A percentile compares a stretch with the other conserved stretches of the same genome.
Conservation (phyloP, 2,329 filamentous ascomycete species). For the Penicillium sp. region DNA sequence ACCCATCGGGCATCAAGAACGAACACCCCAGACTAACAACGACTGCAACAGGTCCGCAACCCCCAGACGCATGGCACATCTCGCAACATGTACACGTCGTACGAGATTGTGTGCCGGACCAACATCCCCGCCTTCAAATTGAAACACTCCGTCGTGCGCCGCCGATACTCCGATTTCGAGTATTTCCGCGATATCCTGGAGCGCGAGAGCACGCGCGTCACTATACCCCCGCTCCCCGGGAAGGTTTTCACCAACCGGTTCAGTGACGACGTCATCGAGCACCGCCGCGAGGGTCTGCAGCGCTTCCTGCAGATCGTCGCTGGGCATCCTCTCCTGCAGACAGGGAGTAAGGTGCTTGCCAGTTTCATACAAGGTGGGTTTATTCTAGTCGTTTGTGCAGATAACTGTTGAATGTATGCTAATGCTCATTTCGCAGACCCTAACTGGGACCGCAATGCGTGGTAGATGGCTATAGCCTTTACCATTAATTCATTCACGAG, state of each 20-base stretch:
- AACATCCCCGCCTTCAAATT: conserved; percentile 99
- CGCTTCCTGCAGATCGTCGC: conserved; percentile 97
- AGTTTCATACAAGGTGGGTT: conserved; percentile 88
- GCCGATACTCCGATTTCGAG: conserved; percentile 97
- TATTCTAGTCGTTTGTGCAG: background rate
- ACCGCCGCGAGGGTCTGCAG: conserved; percentile 84
- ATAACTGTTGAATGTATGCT: conserved; percentile 7
- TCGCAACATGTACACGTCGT: conserved; percentile 96
- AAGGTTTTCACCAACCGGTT: conserved; percentile 99
- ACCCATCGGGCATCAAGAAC: background rate
- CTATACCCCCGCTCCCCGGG: conserved; percentile 89
- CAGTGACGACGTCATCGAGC: conserved; percentile 97
- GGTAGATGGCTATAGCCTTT: conserved; percentile 49
- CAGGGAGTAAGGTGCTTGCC: conserved; percentile 92
- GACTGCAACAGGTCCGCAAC: conserved; percentile 65
- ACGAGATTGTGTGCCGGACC: conserved; percentile 95
- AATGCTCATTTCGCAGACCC: conserved; percentile 39
- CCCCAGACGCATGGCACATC: conserved; percentile 93
- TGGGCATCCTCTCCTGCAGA: conserved; percentile 92
- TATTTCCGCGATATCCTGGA: conserved; percentile 98
- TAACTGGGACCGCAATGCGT: conserved; percentile 83
- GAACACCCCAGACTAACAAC: background rate
- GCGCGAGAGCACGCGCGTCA: conserved; percentile 88
- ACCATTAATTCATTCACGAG: conserved; percentile 1
- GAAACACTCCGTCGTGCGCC: conserved; percentile 79